These are phyloP conservation scores for Verticillium isaacii DNA, from an alignment of 2,329 filamentous ascomycete species.

Conservation along the genomic window DNA sequence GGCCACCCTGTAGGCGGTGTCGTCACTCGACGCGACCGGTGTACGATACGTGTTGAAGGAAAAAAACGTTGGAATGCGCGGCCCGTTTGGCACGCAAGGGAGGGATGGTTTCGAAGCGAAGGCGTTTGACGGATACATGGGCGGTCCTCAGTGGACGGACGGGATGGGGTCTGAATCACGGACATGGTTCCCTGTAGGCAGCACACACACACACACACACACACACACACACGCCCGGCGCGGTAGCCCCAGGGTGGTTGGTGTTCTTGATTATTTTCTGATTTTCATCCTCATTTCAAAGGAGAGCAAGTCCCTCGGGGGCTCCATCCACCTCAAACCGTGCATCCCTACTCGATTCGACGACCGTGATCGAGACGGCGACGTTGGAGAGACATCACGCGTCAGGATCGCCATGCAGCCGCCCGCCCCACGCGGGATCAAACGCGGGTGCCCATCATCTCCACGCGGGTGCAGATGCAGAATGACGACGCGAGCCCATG, in stretches of 20 bases:
- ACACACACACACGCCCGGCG: neutral
- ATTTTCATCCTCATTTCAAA: neutral
- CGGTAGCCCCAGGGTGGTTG: neutral
- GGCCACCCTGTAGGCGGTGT: neutral
- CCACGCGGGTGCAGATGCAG: neutral
- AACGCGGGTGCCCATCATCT: neutral
- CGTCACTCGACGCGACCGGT: neutral
- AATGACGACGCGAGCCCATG: neutral
- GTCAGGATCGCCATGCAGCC: conserved; percentile 1
- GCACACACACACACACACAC: neutral
- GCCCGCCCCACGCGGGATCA: conserved; percentile 5
- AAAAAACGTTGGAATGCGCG: neutral
- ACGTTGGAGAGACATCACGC: neutral
- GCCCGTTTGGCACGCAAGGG: neutral
- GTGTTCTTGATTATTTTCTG: neutral
- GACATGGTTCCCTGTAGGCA: neutral
- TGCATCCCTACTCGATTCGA: neutral
- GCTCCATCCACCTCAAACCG: neutral
- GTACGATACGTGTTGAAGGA: neutral
- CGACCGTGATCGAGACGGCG: neutral
- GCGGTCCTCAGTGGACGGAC: neutral
- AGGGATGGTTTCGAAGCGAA: neutral
- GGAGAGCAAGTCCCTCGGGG: neutral
- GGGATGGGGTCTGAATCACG: neutral
- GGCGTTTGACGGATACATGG: neutral